Conservation (phyloP, 352 stramenopile species). For the Phytophthora quininea region DNA sequence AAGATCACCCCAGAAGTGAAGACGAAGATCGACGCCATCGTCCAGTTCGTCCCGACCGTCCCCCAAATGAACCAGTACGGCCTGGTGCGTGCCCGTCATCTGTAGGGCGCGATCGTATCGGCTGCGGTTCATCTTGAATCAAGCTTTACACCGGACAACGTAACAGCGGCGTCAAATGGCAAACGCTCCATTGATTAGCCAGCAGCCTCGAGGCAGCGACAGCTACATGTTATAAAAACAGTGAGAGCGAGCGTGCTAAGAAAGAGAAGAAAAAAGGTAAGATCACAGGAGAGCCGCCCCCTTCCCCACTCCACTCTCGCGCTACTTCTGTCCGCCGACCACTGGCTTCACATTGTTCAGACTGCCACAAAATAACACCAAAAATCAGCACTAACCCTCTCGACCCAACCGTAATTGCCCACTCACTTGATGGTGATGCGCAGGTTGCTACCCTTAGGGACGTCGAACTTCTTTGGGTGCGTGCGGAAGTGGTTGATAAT, state of each 20-base stretch:
- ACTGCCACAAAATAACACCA: constrained; percentile 29
- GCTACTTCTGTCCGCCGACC: constrained; percentile 67
- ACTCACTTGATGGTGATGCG: constrained; percentile 85
- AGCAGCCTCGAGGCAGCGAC: constrained; percentile 12
- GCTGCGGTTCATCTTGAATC: too few relatives aligned
- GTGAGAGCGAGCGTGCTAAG: constrained; percentile 3
- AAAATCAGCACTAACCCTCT: constrained; percentile 11
- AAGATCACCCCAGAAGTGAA: constrained; percentile 60
- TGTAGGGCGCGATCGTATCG: too few relatives aligned
- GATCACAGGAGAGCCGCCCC: constrained; percentile 8
- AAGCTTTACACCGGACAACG: too few relatives aligned
- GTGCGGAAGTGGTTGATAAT: constrained; percentile 80
- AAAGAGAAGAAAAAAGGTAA: constrained; percentile 3
- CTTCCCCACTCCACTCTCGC: constrained; percentile 7
- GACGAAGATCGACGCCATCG: constrained; percentile 44
- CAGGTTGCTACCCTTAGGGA: constrained; percentile 81
- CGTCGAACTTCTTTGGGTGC: constrained; percentile 81
- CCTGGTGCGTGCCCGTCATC: too few relatives aligned
- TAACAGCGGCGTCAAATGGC: constrained; percentile 23
- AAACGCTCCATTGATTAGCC: constrained; percentile 13
- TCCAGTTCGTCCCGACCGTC: constrained; percentile 7
- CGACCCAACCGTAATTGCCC: not conserved
- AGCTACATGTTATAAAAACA: constrained; percentile 4
- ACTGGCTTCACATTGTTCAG: constrained; percentile 79
- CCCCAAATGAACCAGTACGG: not conserved